These are phyloP conservation scores for Mycena venus DNA, from an alignment of 768 basidiomycete species.

Conservation along the genomic window DNA sequence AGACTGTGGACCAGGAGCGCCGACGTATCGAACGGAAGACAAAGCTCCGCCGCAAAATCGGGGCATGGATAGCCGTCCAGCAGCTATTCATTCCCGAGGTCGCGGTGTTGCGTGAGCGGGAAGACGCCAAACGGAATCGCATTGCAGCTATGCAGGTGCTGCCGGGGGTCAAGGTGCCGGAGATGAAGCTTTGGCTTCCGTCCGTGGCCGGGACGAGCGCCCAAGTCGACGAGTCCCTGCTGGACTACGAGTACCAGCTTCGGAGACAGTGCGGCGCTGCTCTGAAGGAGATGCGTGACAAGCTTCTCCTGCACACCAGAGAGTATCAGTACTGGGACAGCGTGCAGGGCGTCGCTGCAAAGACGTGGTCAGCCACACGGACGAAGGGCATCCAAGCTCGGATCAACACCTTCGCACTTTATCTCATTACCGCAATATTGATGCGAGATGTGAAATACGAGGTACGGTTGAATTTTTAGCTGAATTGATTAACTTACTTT, in stretches of 20 bases:
- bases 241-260: background rate
- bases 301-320: background rate
- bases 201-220: conserved; percentile 19
- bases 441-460: too few relatives aligned
- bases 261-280: background rate
- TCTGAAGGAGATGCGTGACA: background rate
- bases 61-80: background rate
- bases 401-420: too few relatives aligned
- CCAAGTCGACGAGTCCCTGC: background rate
- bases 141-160: background rate
- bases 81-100: background rate
- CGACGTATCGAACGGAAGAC: background rate
- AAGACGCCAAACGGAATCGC: background rate
- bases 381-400: conserved; percentile 29
- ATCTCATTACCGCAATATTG: too few relatives aligned
- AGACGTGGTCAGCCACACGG: too few relatives aligned
- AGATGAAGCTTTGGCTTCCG: conserved; percentile 31
- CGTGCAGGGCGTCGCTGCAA: conserved; percentile 30
- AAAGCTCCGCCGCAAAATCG: conserved; percentile 9
- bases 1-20: background rate
- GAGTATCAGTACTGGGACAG: conserved; percentile 7
- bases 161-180: background rate
- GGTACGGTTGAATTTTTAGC: too few relatives aligned
- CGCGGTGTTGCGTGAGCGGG: background rate
- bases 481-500: too few relatives aligned